Evolutionary conservation across 2,329 filamentous ascomycete species (phyloP).

Genomic region (Anisogramma anomala): DNA sequence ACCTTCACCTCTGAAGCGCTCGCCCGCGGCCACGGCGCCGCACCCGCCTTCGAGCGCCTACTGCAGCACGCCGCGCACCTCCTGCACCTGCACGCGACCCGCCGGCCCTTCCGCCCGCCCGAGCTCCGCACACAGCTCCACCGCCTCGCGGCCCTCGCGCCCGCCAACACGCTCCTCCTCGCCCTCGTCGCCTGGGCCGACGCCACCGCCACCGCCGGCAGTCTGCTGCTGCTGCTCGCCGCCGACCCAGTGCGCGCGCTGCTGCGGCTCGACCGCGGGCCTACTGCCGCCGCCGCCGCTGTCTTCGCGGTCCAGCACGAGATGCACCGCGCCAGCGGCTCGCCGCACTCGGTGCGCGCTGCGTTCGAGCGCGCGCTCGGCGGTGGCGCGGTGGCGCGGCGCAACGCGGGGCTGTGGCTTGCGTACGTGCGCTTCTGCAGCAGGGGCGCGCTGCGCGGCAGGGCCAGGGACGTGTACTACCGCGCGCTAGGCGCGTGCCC

Average conservation of each 20-base stretch:
- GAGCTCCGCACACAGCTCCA: constrained; percentile 52
- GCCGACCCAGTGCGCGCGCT: constrained; percentile 65
- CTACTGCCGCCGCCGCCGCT: no score
- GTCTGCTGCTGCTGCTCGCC: no score
- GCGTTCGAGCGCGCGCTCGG: constrained; percentile 42
- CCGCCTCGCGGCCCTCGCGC: constrained; percentile 52
- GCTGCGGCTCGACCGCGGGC: no score
- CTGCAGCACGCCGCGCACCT: constrained; percentile 59
- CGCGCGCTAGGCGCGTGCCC: constrained; percentile 36
- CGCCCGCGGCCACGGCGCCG: constrained; percentile 23
- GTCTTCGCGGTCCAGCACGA: constrained; percentile 44
- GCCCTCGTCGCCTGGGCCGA: constrained; percentile 64
- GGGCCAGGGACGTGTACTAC: constrained; percentile 38
- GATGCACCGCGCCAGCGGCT: constrained; percentile 32
- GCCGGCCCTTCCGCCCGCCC: constrained; percentile 54
- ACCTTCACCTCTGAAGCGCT: constrained; percentile 32
- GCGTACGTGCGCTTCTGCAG: constrained; percentile 38
- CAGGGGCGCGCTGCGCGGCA: constrained; percentile 27
- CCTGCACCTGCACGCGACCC: constrained; percentile 49
- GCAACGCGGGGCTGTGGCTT: constrained; percentile 36
- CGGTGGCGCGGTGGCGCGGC: constrained; percentile 27
- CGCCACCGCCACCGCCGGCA: no score
- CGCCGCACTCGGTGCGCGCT: constrained; percentile 35
- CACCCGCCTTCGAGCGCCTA: constrained; percentile 45
- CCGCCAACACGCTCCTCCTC: constrained; percentile 66